These are phyloP conservation scores for Neofusicoccum ribis DNA, from an alignment of 2,329 filamentous ascomycete genomes.

Conservation along the genomic window DNA sequence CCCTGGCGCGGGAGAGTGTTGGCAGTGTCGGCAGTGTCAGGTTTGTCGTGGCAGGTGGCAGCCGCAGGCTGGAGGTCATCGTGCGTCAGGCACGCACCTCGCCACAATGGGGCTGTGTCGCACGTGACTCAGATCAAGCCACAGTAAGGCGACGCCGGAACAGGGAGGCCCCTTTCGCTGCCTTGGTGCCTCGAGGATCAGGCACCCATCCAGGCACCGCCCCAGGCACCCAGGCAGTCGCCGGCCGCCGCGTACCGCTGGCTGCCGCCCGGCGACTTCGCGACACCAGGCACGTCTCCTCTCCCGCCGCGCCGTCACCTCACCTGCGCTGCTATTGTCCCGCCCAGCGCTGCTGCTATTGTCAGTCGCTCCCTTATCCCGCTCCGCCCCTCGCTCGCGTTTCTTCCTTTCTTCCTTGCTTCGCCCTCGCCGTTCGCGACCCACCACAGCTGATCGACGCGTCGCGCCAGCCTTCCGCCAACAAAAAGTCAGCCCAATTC, in stretches of 20 bases:
- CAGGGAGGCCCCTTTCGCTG: no score
- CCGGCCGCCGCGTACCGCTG: neutral
- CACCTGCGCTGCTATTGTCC: neutral
- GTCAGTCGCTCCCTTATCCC: constrained; percentile 11
- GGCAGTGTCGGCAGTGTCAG: constrained; percentile 5
- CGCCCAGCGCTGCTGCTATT: neutral
- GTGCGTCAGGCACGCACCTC: neutral
- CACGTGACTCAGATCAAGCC: no score
- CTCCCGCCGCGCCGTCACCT: constrained; percentile 1
- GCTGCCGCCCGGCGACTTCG: neutral
- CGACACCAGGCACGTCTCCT: constrained; percentile 6
- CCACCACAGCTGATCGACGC: constrained; percentile 18
- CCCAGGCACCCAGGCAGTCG: neutral
- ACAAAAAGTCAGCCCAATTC: neutral
- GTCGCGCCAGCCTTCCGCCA: constrained; percentile 17
- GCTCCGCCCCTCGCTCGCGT: neutral
- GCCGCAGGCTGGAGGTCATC: neutral
- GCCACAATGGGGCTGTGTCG: no score
- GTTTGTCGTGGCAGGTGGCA: neutral
- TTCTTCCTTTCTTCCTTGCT: neutral
- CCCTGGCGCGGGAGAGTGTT: neutral
- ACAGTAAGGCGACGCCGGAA: no score
- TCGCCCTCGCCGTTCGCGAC: constrained; percentile 4
- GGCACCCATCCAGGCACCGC: neutral
- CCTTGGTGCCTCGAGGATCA: no score